Base-by-base conservation (phyloP, 305 asterid genomes). In the Lippia alba region DNA sequence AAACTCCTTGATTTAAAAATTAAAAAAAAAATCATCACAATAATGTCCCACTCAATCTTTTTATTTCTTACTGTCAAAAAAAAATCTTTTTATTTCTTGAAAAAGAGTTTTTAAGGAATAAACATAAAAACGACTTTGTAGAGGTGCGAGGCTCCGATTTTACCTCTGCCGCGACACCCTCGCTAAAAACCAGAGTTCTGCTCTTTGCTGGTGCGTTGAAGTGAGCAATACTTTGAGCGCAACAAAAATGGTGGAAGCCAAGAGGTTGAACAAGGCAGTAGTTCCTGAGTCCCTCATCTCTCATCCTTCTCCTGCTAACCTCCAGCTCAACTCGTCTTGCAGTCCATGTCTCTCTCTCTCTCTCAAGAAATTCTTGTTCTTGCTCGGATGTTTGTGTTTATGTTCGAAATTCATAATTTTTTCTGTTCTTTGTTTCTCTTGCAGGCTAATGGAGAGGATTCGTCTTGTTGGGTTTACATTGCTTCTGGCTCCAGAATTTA, bases 281-380 rank as follows among this genome's bases (percentile, higher is more conserved):
- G 82, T 94, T 33, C 96, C 98, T 30, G 48, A 79, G 36, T 78
- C 89, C 67, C 91, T 93, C 20, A 67, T 93, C 50, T 67, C 83
- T 12, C 78, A 87, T 61, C 96, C 98, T 46, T 94, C 97, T 68
- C 91, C 97, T 2, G 94, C 84, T 60, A 88, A 77, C 71, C 81
- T 89, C 66, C 97, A 89, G 70, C n/a, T 82, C 97, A 46, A 87
- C 97, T 68, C 97, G 97, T 56, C 94, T 91, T 19, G 97, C 97
- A 30, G 78, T 93, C 81, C 91, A 83, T 62, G 96, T 90, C 58
- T 50, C 15, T 57, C 11, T 12, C 17, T 19, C 5, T 3, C n/a
- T 46, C 50, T 71, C 15, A 45, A 6, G 17, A 12, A 20, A 30
- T 8, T 24, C 18, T 19, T 11, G 5, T 66, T 61, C 1, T 18